These are phyloP conservation scores for Lactifluus pinguis DNA, from an alignment of 768 basidiomycete species.

Conservation along the genomic window DNA sequence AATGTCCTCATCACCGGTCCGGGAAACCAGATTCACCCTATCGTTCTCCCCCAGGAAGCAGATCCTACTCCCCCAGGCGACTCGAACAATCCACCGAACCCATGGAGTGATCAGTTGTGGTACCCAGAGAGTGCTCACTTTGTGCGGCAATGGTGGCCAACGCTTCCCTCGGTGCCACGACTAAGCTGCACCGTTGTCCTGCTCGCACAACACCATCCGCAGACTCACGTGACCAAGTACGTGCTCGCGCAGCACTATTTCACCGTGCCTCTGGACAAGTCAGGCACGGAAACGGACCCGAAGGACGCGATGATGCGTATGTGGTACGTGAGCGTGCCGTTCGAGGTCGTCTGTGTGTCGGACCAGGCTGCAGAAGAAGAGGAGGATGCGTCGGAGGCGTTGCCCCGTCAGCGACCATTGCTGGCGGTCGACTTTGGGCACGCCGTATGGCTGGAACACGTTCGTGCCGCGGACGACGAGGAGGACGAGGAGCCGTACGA, in stretches of 20 bases:
- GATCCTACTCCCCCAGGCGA: conserved; percentile 1
- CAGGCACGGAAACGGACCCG: conserved; percentile 17
- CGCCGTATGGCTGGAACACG: conserved; percentile 72
- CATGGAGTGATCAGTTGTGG: conserved; percentile 60
- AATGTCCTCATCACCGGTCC: not conserved
- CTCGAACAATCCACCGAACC: conserved; percentile 32
- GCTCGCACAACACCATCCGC: conserved; percentile 52
- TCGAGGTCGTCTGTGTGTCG: conserved; percentile 60
- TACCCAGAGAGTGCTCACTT: conserved; percentile 69
- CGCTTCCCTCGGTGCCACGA: conserved; percentile 49
- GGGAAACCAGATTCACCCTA: not conserved
- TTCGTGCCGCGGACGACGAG: conserved; percentile 26
- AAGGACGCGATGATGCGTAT: conserved; percentile 54
- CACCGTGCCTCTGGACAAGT: conserved; percentile 44
- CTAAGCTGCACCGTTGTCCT: conserved; percentile 68
- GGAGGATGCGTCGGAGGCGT: conserved; percentile 31
- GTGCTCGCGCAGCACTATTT: conserved; percentile 73
- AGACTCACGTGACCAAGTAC: conserved; percentile 49
- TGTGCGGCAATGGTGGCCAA: conserved; percentile 77
- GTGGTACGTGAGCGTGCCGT: conserved; percentile 64
- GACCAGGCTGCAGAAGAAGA: conserved; percentile 33
- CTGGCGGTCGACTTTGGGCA: conserved; percentile 82
- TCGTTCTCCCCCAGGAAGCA: not conserved
- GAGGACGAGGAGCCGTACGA: conserved; percentile 23
- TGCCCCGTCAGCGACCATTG: conserved; percentile 47